phyloP scores from a whole-genome alignment of 805 yeast genomes.

The Candida orba region DNA sequence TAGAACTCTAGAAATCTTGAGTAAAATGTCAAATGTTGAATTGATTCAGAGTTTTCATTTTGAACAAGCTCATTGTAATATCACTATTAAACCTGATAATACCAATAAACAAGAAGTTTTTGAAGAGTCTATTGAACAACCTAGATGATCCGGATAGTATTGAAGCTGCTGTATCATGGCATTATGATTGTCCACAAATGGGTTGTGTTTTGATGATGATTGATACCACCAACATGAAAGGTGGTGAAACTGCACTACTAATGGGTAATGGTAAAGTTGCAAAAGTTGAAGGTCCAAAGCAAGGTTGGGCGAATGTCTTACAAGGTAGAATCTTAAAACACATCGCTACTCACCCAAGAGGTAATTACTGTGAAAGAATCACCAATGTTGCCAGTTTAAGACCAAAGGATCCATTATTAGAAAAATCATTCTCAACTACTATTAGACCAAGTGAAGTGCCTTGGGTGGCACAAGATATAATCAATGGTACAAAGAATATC shows the following conservation, averaged over 20 bases:
- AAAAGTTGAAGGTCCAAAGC: constrained; percentile 32
- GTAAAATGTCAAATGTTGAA: constrained; percentile 41
- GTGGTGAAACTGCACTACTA: constrained; percentile 52
- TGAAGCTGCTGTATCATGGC: constrained; percentile 58
- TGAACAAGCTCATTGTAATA: constrained; percentile 47
- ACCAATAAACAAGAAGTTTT: constrained; percentile 1
- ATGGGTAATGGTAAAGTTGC: constrained; percentile 22
- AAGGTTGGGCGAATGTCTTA: constrained; percentile 39
- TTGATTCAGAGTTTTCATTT: constrained; percentile 30
- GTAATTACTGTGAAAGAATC: constrained; percentile 32
- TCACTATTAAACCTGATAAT: constrained; percentile 32
- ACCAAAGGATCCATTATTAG: constrained; percentile 31
- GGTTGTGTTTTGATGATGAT: constrained; percentile 61
- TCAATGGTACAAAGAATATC: constrained; percentile 35
- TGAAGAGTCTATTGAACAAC: constrained; percentile 1
- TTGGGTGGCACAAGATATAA: constrained; percentile 32
- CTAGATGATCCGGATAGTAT: constrained; percentile 20
- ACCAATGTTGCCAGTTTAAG: constrained; percentile 36
- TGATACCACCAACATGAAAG: constrained; percentile 50
- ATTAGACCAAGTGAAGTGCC: constrained; percentile 32
- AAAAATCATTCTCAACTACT: constrained; percentile 34
- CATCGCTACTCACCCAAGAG: constrained; percentile 39
- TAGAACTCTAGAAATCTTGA: constrained; percentile 43
- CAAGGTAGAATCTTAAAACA: constrained; percentile 41
- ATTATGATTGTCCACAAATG: constrained; percentile 56